phyloP scores from a whole-genome alignment of 2,329 filamentous ascomycete genomes.

The Sporothrix mexicana region DNA sequence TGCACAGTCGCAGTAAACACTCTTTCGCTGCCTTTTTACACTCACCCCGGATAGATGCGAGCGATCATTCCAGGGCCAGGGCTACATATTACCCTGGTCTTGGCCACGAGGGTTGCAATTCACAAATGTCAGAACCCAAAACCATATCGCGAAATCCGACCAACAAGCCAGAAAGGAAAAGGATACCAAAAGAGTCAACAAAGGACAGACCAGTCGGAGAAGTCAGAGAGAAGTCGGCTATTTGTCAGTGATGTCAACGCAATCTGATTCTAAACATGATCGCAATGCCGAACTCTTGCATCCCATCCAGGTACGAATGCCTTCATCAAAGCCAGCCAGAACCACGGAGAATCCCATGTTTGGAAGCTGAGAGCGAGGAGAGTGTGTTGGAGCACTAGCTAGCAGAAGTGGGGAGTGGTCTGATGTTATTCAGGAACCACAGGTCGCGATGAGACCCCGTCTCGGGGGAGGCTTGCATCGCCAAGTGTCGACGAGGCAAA shows the following conservation, averaged over 20 bases:
- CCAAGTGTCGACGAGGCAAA: background rate
- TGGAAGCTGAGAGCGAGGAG: background rate
- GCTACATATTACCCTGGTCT: too few species aligned
- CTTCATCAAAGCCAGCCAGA: background rate
- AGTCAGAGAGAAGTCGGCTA: too few species aligned
- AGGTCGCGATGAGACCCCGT: background rate
- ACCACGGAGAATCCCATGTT: background rate
- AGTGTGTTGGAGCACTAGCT: background rate
- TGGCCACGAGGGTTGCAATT: background rate
- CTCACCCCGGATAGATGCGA: constrained; percentile 6
- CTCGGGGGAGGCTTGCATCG: background rate
- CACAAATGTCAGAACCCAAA: too few species aligned
- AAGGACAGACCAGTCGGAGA: background rate
- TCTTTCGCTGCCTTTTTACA: background rate
- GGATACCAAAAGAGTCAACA: background rate
- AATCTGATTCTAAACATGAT: background rate
- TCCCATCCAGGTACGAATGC: background rate
- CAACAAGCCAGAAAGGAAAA: background rate
- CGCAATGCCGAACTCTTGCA: background rate
- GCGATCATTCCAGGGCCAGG: background rate
- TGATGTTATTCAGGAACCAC: background rate
- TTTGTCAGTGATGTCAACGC: too few species aligned
- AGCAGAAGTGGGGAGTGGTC: background rate
- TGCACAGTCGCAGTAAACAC: background rate
- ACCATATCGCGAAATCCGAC: too few species aligned